Evolutionary conservation across 2,329 filamentous ascomycete genomes (phyloP).

Genomic region (Neonectria sp.): DNA sequence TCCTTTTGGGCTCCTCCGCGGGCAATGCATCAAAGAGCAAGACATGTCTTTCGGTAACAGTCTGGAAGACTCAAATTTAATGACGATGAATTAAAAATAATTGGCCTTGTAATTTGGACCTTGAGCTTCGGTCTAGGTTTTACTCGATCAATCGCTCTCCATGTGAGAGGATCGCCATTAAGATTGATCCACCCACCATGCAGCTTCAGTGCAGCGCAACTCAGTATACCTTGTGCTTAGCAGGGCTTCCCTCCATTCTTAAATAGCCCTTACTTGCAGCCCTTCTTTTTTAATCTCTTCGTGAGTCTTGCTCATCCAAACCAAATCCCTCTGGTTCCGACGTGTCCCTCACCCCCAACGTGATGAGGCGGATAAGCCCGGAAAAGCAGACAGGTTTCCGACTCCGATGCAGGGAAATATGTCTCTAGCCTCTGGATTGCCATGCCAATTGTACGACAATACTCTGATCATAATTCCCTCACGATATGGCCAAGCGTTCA

Average conservation of each 20-base stretch:
- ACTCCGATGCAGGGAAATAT: neutral
- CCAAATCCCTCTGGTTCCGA: neutral
- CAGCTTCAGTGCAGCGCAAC: neutral
- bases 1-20: too few species aligned
- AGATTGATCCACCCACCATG: neutral
- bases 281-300: neutral
- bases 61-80: too few species aligned
- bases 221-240: neutral
- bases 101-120: too few species aligned
- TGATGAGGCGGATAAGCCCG: neutral
- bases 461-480: neutral
- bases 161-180: neutral
- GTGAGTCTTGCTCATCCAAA: neutral
- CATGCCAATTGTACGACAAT: neutral
- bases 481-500: neutral
- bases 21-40: neutral
- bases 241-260: neutral
- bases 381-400: neutral
- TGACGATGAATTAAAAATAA: too few species aligned
- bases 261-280: neutral
- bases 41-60: neutral
- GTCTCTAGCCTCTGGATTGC: neutral
- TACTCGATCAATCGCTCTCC: neutral
- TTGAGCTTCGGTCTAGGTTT: neutral
- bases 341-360: neutral